These are phyloP conservation scores for Oidium heveae DNA, from an alignment of 2,329 filamentous ascomycete genomes.

Conservation along the genomic window DNA sequence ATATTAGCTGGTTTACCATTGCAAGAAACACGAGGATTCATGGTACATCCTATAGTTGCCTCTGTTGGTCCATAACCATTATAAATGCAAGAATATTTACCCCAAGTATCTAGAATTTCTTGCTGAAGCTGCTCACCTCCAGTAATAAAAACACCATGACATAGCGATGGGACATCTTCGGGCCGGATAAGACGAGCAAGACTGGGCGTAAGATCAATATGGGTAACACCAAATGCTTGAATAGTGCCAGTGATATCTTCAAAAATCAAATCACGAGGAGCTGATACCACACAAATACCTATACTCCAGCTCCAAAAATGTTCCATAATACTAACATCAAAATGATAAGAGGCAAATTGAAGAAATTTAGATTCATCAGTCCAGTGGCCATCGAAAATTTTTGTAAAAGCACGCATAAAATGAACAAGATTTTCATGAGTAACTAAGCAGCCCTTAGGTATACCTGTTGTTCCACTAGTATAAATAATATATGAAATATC, in stretches of 20 bases:
- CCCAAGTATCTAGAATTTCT: conserved; percentile 74
- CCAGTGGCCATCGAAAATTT: conserved; percentile 56
- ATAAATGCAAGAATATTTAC: conserved; percentile 54
- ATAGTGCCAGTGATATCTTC: conserved; percentile 60
- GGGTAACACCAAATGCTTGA: conserved; percentile 47
- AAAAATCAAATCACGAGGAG: conserved; percentile 61
- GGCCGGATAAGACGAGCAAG: conserved; percentile 57
- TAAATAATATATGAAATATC: conserved; percentile 15
- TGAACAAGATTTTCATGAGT: conserved; percentile 77
- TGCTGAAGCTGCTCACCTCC: conserved; percentile 73
- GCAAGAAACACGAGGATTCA: conserved; percentile 54
- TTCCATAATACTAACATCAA: conserved; percentile 79
- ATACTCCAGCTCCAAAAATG: conserved; percentile 94
- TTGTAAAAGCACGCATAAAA: conserved; percentile 66
- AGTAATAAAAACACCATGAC: conserved; percentile 72
- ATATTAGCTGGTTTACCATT: conserved; percentile 75
- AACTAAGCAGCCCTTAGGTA: conserved; percentile 37
- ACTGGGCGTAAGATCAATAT: conserved; percentile 79
- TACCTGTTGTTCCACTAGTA: conserved; percentile 16
- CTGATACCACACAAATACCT: conserved; percentile 61
- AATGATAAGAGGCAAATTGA: conserved; percentile 85
- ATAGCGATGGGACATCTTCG: conserved; percentile 54
- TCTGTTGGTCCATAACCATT: conserved; percentile 88
- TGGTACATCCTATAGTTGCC: conserved; percentile 77
- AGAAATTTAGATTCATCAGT: conserved; percentile 51